phyloP scores from a whole-genome alignment of 257 asterid species.

The Coffea canephora region DNA sequence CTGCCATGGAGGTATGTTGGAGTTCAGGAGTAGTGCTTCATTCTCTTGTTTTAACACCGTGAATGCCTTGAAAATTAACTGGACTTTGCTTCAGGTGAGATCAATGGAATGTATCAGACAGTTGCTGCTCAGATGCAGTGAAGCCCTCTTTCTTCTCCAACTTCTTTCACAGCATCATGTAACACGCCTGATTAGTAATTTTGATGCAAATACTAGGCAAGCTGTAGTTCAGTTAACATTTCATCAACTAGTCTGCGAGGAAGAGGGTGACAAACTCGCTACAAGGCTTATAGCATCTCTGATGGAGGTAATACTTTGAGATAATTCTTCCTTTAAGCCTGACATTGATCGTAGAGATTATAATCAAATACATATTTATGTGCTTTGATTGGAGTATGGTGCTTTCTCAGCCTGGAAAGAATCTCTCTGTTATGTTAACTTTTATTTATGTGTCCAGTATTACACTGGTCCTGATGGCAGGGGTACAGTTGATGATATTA shows the following conservation, averaged over 20 bases:
- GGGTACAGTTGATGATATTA: slow-evolving; percentile 96
- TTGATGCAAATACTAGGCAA: slow-evolving; percentile 63
- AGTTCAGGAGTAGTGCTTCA: slow-evolving; percentile 16
- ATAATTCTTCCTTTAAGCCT: not conserved
- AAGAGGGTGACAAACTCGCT: slow-evolving; percentile 79
- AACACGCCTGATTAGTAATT: slow-evolving; percentile 67
- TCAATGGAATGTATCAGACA: slow-evolving; percentile 97
- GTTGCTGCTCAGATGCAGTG: slow-evolving; percentile 89
- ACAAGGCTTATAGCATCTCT: slow-evolving; percentile 83
- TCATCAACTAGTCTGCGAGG: slow-evolving; percentile 88
- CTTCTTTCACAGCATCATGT: slow-evolving; percentile 82
- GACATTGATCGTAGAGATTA: not conserved
- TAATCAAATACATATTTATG: not conserved
- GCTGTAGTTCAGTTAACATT: slow-evolving; percentile 76
- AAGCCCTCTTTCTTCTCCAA: slow-evolving; percentile 79
- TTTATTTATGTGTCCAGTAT: slow-evolving; percentile 58
- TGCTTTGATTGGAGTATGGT: not conserved
- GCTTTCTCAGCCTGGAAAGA: slow-evolving; percentile 4
- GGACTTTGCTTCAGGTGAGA: slow-evolving; percentile 63
- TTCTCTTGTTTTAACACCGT: slow-evolving; percentile 12
- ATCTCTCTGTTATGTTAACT: slow-evolving; percentile 29
- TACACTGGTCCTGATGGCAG: slow-evolving; percentile 97
- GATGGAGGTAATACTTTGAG: slow-evolving; percentile 72
- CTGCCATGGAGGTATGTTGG: slow-evolving; percentile 89
- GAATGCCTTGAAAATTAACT: slow-evolving; percentile 17